Evolutionary conservation across 2,329 filamentous ascomycete genomes (phyloP).

Genomic region (Fusarium dlaminii): DNA sequence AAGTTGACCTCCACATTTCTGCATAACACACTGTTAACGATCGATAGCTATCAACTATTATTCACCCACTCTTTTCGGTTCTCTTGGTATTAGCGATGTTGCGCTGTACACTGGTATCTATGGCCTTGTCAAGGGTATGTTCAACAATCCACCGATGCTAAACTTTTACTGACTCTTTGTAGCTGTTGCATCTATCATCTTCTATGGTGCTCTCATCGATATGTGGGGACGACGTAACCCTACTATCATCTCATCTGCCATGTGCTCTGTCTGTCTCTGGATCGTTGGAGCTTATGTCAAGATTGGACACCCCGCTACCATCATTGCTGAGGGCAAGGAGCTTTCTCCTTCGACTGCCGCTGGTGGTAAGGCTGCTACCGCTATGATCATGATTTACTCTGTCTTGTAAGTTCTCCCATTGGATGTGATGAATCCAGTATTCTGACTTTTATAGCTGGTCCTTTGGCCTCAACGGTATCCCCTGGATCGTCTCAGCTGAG

Average conservation of each 20-base stretch:
- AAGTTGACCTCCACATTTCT: not conserved
- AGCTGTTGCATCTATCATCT: conserved; percentile 53
- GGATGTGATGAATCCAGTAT: rapidly evolving
- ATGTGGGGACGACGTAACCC: conserved; percentile 52
- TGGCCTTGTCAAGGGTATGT: conserved; percentile 53
- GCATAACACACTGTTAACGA: not conserved
- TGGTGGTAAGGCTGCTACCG: conserved; percentile 62
- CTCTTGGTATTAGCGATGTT: conserved; percentile 56
- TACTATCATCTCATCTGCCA: conserved; percentile 58
- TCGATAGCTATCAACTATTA: conserved; percentile 55
- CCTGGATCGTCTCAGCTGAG: conserved; percentile 57
- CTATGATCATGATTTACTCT: conserved; percentile 64
- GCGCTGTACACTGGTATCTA: conserved; percentile 62
- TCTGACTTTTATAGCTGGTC: conserved; percentile 49
- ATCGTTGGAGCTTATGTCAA: conserved; percentile 64
- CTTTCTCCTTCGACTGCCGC: conserved; percentile 54
- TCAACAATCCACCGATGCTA: rapidly evolving
- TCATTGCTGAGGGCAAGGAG: conserved; percentile 54
- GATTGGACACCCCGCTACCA: conserved; percentile 57
- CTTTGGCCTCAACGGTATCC: conserved; percentile 56
- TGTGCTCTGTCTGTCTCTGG: conserved; percentile 60
- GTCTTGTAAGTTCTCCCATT: conserved; percentile 55
- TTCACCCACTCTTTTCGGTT: conserved; percentile 53
- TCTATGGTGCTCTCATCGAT: conserved; percentile 53
- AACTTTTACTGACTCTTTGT: not conserved